A percentile compares a stretch with the other conserved stretches of the same genome.
Evolutionary conservation across 1,139 yeast genomes (phyloP).

Genomic region (Eremothecium gossypii): DNA sequence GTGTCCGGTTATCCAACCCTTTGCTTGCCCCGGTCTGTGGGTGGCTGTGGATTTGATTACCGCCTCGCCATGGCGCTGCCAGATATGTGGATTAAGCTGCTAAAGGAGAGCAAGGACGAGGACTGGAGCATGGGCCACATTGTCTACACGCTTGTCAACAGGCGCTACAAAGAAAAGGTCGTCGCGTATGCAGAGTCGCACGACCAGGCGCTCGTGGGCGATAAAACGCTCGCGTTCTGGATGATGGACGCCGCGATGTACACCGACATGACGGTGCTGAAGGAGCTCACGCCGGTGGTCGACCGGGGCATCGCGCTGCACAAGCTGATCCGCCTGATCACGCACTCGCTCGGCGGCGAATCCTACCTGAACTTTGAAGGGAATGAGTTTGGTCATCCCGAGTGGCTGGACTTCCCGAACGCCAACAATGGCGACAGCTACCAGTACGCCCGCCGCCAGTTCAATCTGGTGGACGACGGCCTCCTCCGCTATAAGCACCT

Average conservation of each 20-base stretch:
- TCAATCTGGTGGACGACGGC: slow-evolving; percentile 73
- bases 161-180: slow-evolving; percentile 83
- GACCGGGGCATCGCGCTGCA: slow-evolving; percentile 88
- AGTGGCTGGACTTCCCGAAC: slow-evolving; percentile 96
- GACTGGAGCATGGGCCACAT: slow-evolving; percentile 86
- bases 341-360: slow-evolving; percentile 90
- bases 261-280: slow-evolving; percentile 78
- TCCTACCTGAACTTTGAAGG: slow-evolving; percentile 95
- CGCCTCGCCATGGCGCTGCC: slow-evolving; percentile 96
- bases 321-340: slow-evolving; percentile 77
- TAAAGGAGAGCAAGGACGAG: slow-evolving; percentile 78
- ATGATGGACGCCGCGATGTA: slow-evolving; percentile 98
- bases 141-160: slow-evolving; percentile 72
- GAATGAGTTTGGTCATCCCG: slow-evolving; percentile 97
- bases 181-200: slow-evolving; percentile 93
- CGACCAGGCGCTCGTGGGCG: slow-evolving; percentile 96
- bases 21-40: slow-evolving; percentile 60
- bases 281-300: slow-evolving; percentile 64
- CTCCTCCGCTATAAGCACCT: slow-evolving; percentile 70
- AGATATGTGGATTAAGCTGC: slow-evolving; percentile 95
- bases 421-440: slow-evolving; percentile 80
- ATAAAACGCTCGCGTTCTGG: slow-evolving; percentile 95
- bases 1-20: slow-evolving; percentile 96
- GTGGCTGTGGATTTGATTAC: slow-evolving; percentile 92
- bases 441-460: slow-evolving; percentile 92